A percentile compares a stretch with the other conserved stretches of the same genome.
Conservation (phyloP, 768 basidiomycete genomes). For the Macrolepiota dolichaula region DNA sequence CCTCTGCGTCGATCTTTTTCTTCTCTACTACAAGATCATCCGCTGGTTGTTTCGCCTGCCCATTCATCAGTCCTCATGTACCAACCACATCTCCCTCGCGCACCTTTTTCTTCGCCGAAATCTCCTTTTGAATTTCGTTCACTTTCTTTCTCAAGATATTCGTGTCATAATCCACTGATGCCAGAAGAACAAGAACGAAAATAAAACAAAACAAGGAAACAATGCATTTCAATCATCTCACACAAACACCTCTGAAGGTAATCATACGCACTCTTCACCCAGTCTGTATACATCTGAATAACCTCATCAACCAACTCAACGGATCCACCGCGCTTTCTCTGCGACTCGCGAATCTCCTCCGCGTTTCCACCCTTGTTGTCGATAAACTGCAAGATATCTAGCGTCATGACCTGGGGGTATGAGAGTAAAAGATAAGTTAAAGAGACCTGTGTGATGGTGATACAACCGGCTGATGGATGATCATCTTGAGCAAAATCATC, state of each 20-base stretch:
- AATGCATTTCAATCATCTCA: background rate
- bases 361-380: conserved; percentile 91
- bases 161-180: conserved; percentile 81
- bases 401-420: conserved; percentile 53
- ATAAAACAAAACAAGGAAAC: conserved; percentile 4
- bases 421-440: background rate
- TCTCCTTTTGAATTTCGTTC: conserved; percentile 93
- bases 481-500: background rate
- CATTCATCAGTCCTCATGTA: background rate
- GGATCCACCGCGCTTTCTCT: conserved; percentile 84
- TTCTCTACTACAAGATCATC: conserved; percentile 85
- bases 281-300: conserved; percentile 86
- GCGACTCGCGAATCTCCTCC: conserved; percentile 86
- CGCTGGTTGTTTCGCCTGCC: conserved; percentile 86
- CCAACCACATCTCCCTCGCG: background rate
- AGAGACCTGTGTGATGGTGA: background rate
- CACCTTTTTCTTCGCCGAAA: conserved; percentile 91
- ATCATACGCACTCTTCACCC: conserved; percentile 79
- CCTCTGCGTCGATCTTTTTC: conserved; percentile 79
- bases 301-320: conserved; percentile 95
- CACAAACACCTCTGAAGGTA: conserved; percentile 15
- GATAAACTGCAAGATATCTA: conserved; percentile 79
- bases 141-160: conserved; percentile 77
- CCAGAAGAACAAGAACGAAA: too few relatives aligned
- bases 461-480: background rate